phyloP scores from a whole-genome alignment of 2,329 filamentous ascomycete genomes.

The Apiospora phragmitis region DNA sequence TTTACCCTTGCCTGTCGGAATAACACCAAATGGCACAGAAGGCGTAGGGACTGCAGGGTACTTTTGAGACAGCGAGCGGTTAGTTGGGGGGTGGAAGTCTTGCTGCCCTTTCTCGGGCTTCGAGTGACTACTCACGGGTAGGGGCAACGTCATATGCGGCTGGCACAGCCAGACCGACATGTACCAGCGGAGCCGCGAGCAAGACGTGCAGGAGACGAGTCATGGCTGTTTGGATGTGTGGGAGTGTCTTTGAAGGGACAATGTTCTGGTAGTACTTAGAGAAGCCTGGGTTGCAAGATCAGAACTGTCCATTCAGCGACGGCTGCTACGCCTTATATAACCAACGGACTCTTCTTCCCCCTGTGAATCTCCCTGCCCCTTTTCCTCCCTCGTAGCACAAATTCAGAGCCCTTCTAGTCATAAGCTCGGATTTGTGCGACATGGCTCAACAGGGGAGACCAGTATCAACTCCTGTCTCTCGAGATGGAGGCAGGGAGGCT shows the following conservation, averaged over 20 bases:
- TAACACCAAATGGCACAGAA: neutral
- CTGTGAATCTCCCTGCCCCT: no score
- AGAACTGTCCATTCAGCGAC: neutral
- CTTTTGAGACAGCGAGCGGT: neutral
- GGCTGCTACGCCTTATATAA: neutral
- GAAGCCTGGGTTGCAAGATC: neutral
- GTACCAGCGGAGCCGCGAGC: conserved; percentile 12
- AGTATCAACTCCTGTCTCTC: neutral
- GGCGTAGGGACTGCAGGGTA: neutral
- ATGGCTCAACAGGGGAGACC: neutral
- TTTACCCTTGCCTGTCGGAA: neutral
- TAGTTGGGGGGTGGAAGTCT: neutral
- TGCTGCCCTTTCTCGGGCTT: no score
- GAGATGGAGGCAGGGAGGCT: neutral
- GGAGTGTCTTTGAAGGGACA: neutral
- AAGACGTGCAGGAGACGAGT: conserved; percentile 13
- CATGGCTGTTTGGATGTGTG: conserved; percentile 2
- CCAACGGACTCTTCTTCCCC: neutral
- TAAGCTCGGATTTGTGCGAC: neutral
- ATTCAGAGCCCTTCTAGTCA: neutral
- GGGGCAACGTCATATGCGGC: neutral
- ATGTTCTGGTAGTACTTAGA: neutral
- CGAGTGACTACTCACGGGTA: neutral
- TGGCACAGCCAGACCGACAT: neutral
- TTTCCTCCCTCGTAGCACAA: no score